Evolutionary conservation across 495 filamentous ascomycete genomes (phyloP).

Genomic region (Apodospora peruviana): DNA sequence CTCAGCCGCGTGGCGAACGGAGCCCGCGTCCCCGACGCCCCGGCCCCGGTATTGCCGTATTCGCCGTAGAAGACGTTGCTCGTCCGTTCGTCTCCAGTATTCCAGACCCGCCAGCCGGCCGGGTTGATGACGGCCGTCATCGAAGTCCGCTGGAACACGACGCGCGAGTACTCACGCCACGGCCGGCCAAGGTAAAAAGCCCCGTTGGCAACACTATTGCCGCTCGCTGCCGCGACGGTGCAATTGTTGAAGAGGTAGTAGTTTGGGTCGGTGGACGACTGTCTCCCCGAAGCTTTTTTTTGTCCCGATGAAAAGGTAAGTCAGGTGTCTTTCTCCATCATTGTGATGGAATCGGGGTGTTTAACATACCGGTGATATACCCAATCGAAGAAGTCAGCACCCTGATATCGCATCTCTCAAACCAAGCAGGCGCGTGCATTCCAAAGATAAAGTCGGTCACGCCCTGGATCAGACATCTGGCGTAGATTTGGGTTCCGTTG

Average conservation of each 20-base stretch:
- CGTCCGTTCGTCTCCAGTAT: constrained; percentile 39
- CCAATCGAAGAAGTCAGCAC: constrained; percentile 42
- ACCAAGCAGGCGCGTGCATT: constrained; percentile 55
- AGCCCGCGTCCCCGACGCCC: constrained; percentile 53
- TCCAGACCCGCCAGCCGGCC: constrained; percentile 60
- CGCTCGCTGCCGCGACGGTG: constrained; percentile 39
- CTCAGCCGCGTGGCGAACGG: constrained; percentile 46
- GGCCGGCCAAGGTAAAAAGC: constrained; percentile 61
- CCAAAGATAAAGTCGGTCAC: constrained; percentile 67
- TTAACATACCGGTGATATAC: constrained; percentile 44
- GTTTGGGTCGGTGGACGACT: constrained; percentile 39
- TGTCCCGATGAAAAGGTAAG: background rate
- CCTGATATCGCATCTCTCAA: constrained; percentile 52
- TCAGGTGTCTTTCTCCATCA: too few species aligned
- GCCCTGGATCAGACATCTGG: constrained; percentile 49
- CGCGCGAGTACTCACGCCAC: constrained; percentile 56
- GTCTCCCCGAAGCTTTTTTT: constrained; percentile 49
- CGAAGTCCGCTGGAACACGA: constrained; percentile 54
- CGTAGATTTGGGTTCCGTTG: constrained; percentile 54
- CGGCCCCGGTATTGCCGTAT: constrained; percentile 54
- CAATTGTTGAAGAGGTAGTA: constrained; percentile 63
- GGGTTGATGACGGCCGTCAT: constrained; percentile 54
- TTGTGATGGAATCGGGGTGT: too few species aligned
- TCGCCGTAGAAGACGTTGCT: constrained; percentile 52
- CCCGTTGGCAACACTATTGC: constrained; percentile 42